Percentiles rank a stretch among this genome's conserved stretches.
These are phyloP conservation scores for Magnolia kwangsiensis DNA, from an alignment of 164 flowering plant species.

Conservation along the genomic window DNA sequence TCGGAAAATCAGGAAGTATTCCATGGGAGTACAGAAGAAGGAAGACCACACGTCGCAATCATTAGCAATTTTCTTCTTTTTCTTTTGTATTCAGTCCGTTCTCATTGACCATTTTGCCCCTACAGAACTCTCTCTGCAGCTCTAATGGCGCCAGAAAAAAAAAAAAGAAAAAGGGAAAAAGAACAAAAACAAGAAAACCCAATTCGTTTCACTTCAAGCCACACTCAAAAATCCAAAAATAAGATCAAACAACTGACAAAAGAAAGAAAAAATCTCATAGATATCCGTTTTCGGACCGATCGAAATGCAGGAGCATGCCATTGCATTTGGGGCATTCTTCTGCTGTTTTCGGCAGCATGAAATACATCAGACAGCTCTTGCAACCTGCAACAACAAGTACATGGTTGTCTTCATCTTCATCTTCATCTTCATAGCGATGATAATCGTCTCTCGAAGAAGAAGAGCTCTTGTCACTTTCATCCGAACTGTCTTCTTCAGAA, in stretches of 20 bases:
- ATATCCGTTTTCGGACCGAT: conserved; percentile 19
- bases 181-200: background rate
- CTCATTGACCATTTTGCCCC: conserved; percentile 24
- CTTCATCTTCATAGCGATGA: conserved; percentile 12
- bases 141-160: conserved; percentile 9
- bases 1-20: background rate
- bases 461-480: conserved; percentile 53
- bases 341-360: conserved; percentile 29
- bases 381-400: conserved; percentile 36
- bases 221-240: conserved; percentile 1
- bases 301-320: conserved; percentile 26
- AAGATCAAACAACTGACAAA: background rate
- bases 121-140: conserved; percentile 6
- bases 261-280: conserved; percentile 4
- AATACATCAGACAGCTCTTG: conserved; percentile 33
- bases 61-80: conserved; percentile 21
- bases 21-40: conserved; percentile 1
- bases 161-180: background rate
- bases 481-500: conserved; percentile 40
- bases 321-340: conserved; percentile 31
- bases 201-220: background rate
- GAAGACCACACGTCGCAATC: conserved; percentile 25
- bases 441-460: conserved; percentile 25
- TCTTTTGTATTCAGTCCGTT: background rate
- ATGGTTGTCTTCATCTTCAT: conserved; percentile 5